These are phyloP conservation scores for Magnusiomyces ingens DNA, from an alignment of 1,139 yeast genomes.

Conservation along the genomic window DNA sequence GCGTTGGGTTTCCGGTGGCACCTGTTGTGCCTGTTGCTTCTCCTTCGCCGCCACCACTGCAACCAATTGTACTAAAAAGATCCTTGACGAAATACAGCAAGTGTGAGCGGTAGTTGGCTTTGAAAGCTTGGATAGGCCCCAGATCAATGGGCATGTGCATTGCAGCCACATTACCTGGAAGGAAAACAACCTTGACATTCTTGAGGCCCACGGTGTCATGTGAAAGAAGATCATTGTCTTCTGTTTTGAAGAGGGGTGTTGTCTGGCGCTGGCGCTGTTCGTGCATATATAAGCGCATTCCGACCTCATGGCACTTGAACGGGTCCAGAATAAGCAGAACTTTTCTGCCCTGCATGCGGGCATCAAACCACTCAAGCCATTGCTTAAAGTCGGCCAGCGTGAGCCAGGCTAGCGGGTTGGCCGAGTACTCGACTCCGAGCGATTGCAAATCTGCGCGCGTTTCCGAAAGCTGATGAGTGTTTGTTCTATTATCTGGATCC, in stretches of 20 bases:
- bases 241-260: too few relatives aligned
- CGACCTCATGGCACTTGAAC: conserved; percentile 14
- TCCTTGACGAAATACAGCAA: not conserved
- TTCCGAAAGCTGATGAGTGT: too few relatives aligned
- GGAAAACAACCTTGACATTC: conserved; percentile 10
- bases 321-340: conserved; percentile 14
- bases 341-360: conserved; percentile 9
- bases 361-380: conserved; percentile 16
- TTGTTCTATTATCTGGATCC: too few relatives aligned
- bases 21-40: too few relatives aligned
- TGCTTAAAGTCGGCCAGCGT: conserved; percentile 12
- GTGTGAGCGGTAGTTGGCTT: conserved; percentile 11
- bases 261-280: too few relatives aligned
- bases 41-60: too few relatives aligned
- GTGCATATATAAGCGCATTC: not conserved
- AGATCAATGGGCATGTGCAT: conserved; percentile 11
- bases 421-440: conserved; percentile 10
- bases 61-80: too few relatives aligned
- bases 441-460: conserved; percentile 7
- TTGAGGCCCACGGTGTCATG: conserved; percentile 5
- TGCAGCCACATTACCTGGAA: conserved; percentile 10
- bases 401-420: conserved; percentile 15
- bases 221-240: not conserved
- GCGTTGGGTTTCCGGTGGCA: too few relatives aligned
- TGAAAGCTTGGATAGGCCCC: conserved; percentile 14